These are phyloP conservation scores for Colletotrichum shisoi DNA, from an alignment of 2,329 filamentous ascomycete species.

Conservation along the genomic window DNA sequence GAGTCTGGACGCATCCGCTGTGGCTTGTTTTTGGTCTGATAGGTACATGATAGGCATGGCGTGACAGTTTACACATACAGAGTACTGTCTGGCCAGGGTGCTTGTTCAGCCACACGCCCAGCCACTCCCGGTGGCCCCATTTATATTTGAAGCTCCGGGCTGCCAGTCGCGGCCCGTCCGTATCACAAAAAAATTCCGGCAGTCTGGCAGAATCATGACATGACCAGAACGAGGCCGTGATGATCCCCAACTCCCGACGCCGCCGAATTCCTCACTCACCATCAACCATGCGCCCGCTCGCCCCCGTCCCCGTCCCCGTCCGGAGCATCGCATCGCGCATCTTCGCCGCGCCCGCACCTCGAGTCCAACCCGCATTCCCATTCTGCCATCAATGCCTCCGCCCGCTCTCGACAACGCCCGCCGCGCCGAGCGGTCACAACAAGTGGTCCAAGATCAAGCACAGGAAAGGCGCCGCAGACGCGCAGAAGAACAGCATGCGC, in stretches of 20 bases:
- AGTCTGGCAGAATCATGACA: slow-evolving; percentile 10
- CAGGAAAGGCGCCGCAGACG: slow-evolving; percentile 88
- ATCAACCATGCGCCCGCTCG: slow-evolving; percentile 29
- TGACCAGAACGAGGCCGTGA: slow-evolving; percentile 13
- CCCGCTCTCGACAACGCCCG: slow-evolving; percentile 56
- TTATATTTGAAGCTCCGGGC: slow-evolving; percentile 30
- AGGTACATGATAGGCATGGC: neutral
- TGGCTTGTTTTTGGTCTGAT: slow-evolving; percentile 21
- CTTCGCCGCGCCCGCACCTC: neutral
- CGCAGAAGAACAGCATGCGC: slow-evolving; percentile 76
- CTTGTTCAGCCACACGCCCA: slow-evolving; percentile 21
- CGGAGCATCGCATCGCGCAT: slow-evolving; percentile 24
- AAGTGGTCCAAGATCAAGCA: slow-evolving; percentile 97
- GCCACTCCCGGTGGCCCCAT: slow-evolving; percentile 15
- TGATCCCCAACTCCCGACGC: neutral
- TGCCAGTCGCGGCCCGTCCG: slow-evolving; percentile 14
- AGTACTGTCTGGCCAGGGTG: neutral
- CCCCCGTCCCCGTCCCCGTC: slow-evolving; percentile 10
- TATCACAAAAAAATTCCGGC: slow-evolving; percentile 7
- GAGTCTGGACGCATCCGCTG: slow-evolving; percentile 15
- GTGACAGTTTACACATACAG: too few species aligned
- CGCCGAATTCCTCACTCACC: slow-evolving; percentile 3
- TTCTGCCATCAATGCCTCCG: slow-evolving; percentile 61
- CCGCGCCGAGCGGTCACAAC: slow-evolving; percentile 75
- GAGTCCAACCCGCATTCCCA: slow-evolving; percentile 46